Evolutionary conservation across 2,329 filamentous ascomycete species (phyloP).

Genomic region (Ascochyta viciae-villosae): DNA sequence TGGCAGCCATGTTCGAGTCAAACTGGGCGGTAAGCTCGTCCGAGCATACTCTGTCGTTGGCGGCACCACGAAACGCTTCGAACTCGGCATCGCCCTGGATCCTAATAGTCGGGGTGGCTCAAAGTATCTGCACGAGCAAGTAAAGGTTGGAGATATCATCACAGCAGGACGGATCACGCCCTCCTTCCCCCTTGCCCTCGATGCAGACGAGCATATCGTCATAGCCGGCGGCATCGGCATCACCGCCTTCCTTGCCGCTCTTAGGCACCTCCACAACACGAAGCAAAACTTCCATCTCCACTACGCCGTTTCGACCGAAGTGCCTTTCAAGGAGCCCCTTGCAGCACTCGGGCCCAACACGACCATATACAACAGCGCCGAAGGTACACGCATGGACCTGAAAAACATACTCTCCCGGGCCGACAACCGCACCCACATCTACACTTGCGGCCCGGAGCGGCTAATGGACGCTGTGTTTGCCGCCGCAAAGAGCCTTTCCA

Average conservation of each 20-base stretch:
- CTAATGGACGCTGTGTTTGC: conserved; percentile 62
- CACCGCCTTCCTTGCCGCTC: conserved; percentile 66
- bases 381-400: conserved; percentile 63
- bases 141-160: conserved; percentile 59
- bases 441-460: conserved; percentile 65
- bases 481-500: conserved; percentile 52
- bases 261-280: conserved; percentile 45
- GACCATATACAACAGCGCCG: conserved; percentile 61
- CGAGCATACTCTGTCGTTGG: conserved; percentile 68
- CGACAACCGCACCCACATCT: conserved; percentile 64
- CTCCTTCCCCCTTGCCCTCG: conserved; percentile 55
- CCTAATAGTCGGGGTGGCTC: conserved; percentile 66
- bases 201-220: conserved; percentile 66
- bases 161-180: conserved; percentile 60
- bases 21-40: conserved; percentile 63
- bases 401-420: conserved; percentile 53
- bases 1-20: conserved; percentile 65
- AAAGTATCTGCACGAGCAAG: conserved; percentile 61
- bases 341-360: conserved; percentile 53
- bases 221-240: conserved; percentile 71
- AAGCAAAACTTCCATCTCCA: conserved; percentile 61
- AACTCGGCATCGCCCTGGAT: conserved; percentile 66
- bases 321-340: conserved; percentile 63
- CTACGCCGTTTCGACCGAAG: conserved; percentile 63
- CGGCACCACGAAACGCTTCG: conserved; percentile 59